A percentile compares a stretch with the other conserved stretches of the same genome.
These are phyloP conservation scores for Pelargonium nanum DNA, from an alignment of 345 rosid species.

Conservation along the genomic window DNA sequence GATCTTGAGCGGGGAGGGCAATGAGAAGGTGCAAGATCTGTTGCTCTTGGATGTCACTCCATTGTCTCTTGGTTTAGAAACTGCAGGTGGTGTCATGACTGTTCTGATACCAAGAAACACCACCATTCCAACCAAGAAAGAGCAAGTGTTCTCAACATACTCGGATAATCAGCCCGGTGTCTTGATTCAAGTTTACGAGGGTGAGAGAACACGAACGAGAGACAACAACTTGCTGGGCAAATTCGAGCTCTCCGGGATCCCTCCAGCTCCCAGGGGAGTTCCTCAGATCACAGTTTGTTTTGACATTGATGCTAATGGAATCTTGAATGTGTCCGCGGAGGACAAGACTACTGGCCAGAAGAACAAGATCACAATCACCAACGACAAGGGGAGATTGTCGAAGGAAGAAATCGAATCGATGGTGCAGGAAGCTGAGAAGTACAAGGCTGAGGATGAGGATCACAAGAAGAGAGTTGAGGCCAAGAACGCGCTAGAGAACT, in stretches of 20 bases:
- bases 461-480: too few relatives aligned
- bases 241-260: conserved; percentile 32
- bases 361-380: conserved; percentile 19
- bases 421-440: conserved; percentile 10
- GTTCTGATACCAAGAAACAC: conserved; percentile 31
- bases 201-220: conserved; percentile 28
- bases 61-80: conserved; percentile 25
- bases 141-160: too few relatives aligned
- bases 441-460: too few relatives aligned
- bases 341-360: conserved; percentile 23
- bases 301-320: too few relatives aligned
- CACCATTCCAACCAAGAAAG: conserved; percentile 33
- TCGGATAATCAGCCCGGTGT: conserved; percentile 32
- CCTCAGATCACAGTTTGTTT: too few relatives aligned
- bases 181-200: conserved; percentile 28
- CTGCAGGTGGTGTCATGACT: conserved; percentile 33
- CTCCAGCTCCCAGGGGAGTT: conserved; percentile 33
- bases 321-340: conserved; percentile 25
- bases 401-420: conserved; percentile 12
- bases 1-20: too few relatives aligned
- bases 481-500: too few relatives aligned
- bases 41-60: too few relatives aligned
- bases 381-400: conserved; percentile 7
- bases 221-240: conserved; percentile 29
- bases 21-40: too few relatives aligned